Percentiles rank a stretch among this genome's conserved stretches.
These are phyloP conservation scores for Piromyces sp. DNA, from an alignment of 192 early-diverging fungal genomes.

Conservation along the genomic window DNA sequence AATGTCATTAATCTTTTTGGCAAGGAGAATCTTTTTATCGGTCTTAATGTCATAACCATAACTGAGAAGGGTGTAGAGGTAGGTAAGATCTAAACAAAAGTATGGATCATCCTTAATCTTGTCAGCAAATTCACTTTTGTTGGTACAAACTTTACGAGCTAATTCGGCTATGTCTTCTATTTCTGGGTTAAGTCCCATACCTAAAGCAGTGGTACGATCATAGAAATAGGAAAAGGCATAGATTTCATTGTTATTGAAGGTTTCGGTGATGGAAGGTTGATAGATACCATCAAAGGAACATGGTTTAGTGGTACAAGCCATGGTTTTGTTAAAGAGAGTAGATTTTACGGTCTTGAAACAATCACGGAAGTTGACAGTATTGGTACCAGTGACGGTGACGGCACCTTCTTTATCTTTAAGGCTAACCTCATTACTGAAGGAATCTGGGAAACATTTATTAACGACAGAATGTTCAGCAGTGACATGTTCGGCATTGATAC, in stretches of 20 bases:
- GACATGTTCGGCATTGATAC: conserved; percentile 12
- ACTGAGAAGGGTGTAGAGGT: conserved; percentile 64
- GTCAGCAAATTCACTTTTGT: conserved; percentile 7
- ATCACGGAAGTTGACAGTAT: conserved; percentile 22
- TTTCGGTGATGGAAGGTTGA: conserved; percentile 54
- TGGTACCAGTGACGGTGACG: conserved; percentile 39
- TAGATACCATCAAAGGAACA: conserved; percentile 89
- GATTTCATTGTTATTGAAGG: conserved; percentile 54
- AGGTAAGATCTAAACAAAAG: conserved; percentile 82
- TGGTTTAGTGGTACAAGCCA: conserved; percentile 30
- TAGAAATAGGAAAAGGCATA: conserved; percentile 95
- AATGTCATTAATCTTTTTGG: conserved; percentile 78
- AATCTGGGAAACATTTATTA: conserved; percentile 53
- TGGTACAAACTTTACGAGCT: conserved; percentile 30
- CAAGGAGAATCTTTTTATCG: conserved; percentile 49
- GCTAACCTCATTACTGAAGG: conserved; percentile 2
- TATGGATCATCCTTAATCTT: conserved; percentile 25
- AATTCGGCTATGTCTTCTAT: conserved; percentile 21
- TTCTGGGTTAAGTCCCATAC: conserved; percentile 17
- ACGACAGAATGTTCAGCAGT: conserved; percentile 16
- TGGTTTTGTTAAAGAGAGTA: conserved; percentile 56
- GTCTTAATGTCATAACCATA: conserved; percentile 68
- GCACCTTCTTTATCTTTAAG: neutral
- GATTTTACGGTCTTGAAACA: conserved; percentile 23
- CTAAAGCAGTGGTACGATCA: conserved; percentile 62